These are phyloP conservation scores for Phialophora macrospora DNA, from an alignment of 2,329 filamentous ascomycete species.

Conservation along the genomic window DNA sequence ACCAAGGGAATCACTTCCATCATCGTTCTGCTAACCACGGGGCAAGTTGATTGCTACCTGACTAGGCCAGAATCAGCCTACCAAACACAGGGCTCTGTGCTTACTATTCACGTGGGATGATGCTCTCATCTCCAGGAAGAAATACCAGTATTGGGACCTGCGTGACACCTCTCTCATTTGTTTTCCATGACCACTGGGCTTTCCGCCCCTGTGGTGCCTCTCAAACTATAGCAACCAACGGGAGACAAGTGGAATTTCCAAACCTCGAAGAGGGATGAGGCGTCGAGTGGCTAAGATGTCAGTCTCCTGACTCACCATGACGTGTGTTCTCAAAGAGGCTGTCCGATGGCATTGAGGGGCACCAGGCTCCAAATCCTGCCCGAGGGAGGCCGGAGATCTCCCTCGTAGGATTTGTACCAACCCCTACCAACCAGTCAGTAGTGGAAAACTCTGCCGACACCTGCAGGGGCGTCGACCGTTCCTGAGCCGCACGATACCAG, in stretches of 20 bases:
- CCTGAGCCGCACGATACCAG: not conserved
- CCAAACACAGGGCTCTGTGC: not conserved
- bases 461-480: constrained; percentile 11
- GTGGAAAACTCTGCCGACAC: constrained; percentile 12
- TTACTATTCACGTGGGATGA: not conserved
- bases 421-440: not conserved
- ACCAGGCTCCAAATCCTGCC: constrained; percentile 17
- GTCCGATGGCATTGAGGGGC: not conserved
- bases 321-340: not conserved
- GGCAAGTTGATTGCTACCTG: constrained; percentile 8
- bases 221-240: not conserved
- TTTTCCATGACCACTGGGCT: not conserved
- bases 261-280: not conserved
- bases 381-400: not conserved
- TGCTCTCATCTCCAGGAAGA: not conserved
- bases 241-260: not conserved
- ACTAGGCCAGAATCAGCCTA: not conserved
- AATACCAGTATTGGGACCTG: not conserved
- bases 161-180: not conserved
- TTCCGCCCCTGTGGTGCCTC: not conserved
- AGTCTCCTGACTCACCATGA: not conserved
- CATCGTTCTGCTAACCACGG: not conserved
- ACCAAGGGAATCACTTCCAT: constrained; percentile 7
- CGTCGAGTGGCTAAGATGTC: not conserved
- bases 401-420: constrained; percentile 2